These are phyloP conservation scores for Starmerella floricola DNA, from an alignment of 805 yeast genomes.

Conservation along the genomic window DNA sequence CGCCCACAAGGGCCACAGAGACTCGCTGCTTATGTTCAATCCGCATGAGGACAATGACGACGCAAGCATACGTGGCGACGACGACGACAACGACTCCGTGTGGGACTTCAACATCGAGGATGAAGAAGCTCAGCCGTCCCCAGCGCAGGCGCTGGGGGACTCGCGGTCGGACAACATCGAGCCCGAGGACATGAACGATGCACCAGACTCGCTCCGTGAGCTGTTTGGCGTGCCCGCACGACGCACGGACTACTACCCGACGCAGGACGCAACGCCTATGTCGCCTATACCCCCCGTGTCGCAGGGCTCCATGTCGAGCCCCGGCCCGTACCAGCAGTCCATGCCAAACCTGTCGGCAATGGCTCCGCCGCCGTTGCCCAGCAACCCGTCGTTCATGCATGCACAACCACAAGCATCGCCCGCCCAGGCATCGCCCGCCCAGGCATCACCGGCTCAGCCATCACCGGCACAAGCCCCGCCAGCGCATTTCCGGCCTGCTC, in stretches of 20 bases:
- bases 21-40: slow-evolving; percentile 28
- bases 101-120: slow-evolving; percentile 26
- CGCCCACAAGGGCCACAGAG: slow-evolving; percentile 37
- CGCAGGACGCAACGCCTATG: not conserved
- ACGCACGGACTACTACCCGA: slow-evolving; percentile 26
- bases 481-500: no score
- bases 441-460: no score
- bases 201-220: slow-evolving; percentile 62
- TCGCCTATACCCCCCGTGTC: not conserved
- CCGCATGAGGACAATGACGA: slow-evolving; percentile 18
- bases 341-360: no score
- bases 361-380: no score
- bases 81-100: slow-evolving; percentile 21
- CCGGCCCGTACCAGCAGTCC: not conserved
- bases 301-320: not conserved
- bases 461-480: no score
- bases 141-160: not conserved
- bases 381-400: no score
- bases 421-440: no score
- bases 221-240: slow-evolving; percentile 45
- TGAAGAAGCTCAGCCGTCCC: not conserved
- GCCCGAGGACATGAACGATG: slow-evolving; percentile 31
- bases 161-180: not conserved
- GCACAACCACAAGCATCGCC: no score
- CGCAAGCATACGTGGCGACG: slow-evolving; percentile 22